phyloP scores from a whole-genome alignment of 2,329 filamentous ascomycete genomes.

The Colletotrichum caudatum region DNA sequence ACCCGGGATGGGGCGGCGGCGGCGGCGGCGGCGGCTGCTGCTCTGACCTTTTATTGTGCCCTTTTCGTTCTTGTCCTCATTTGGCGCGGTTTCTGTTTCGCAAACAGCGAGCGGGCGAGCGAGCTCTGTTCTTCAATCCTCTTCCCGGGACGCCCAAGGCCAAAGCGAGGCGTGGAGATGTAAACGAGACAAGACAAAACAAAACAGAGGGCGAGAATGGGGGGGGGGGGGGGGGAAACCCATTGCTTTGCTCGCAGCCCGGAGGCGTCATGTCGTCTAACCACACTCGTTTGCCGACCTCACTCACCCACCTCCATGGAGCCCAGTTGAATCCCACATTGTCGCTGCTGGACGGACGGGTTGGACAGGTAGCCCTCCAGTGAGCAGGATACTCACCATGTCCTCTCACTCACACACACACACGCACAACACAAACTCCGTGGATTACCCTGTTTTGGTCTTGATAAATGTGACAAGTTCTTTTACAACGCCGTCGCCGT shows the following conservation, averaged over 20 bases:
- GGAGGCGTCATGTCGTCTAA: constrained; percentile 12
- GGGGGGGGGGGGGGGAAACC: no score
- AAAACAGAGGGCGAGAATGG: neutral
- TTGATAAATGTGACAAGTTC: constrained; percentile 40
- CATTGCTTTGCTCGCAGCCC: constrained; percentile 7
- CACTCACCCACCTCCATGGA: constrained; percentile 17
- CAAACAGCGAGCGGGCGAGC: constrained; percentile 28
- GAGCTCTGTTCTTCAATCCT: constrained; percentile 1
- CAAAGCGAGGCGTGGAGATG: neutral
- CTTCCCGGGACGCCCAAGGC: neutral
- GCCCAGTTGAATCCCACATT: constrained; percentile 8
- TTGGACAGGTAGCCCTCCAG: constrained; percentile 6
- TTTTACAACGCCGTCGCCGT: constrained; percentile 41
- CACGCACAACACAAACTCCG: constrained; percentile 13
- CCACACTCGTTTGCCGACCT: constrained; percentile 20
- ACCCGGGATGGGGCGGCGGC: constrained; percentile 15
- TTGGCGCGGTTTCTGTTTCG: constrained; percentile 28
- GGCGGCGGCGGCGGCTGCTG: constrained; percentile 4
- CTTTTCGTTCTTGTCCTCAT: constrained; percentile 10
- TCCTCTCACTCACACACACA: neutral
- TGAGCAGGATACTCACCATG: neutral
- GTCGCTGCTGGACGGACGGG: constrained; percentile 2
- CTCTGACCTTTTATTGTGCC: constrained; percentile 11
- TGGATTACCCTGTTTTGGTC: constrained; percentile 32
- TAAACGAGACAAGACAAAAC: neutral